phyloP scores from a whole-genome alignment of 345 rosid genomes.

The Citrus unshiu region DNA sequence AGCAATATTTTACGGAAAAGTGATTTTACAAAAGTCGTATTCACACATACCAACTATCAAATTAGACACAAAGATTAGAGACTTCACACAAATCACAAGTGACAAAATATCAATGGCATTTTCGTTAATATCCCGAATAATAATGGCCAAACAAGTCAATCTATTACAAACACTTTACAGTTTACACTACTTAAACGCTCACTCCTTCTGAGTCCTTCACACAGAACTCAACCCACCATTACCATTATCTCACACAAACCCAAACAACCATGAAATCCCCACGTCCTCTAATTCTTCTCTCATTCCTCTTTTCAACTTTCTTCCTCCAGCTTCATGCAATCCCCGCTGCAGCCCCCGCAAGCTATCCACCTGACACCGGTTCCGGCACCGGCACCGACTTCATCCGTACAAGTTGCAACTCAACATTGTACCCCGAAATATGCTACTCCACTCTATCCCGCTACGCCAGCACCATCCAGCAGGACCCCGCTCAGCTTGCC shows the following conservation, averaged over 20 bases:
- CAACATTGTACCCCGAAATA: slow-evolving; percentile 74
- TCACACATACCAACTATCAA: background rate
- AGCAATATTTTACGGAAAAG: background rate
- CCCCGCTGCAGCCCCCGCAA: slow-evolving; percentile 10
- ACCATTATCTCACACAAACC: background rate
- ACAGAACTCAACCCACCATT: background rate
- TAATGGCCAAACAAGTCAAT: background rate
- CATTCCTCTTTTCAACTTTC: slow-evolving; percentile 24
- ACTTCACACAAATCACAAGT: background rate
- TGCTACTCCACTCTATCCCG: slow-evolving; percentile 66
- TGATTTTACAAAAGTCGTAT: too few species aligned
- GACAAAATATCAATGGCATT: background rate
- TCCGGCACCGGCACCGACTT: slow-evolving; percentile 36
- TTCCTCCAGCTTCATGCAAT: slow-evolving; percentile 22
- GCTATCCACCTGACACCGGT: slow-evolving; percentile 8
- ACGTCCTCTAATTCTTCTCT: slow-evolving; percentile 6
- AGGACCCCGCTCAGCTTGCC: slow-evolving; percentile 60
- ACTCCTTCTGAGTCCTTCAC: too few species aligned
- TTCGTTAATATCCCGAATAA: background rate
- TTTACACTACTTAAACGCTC: background rate
- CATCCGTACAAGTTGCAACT: slow-evolving; percentile 72
- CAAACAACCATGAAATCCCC: slow-evolving; percentile 21
- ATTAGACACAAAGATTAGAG: background rate
- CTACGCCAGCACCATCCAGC: slow-evolving; percentile 50
- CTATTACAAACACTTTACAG: too few species aligned